Base-by-base conservation (phyloP, 2,329 filamentous ascomycete species). In the Monosporascus sp. region DNA sequence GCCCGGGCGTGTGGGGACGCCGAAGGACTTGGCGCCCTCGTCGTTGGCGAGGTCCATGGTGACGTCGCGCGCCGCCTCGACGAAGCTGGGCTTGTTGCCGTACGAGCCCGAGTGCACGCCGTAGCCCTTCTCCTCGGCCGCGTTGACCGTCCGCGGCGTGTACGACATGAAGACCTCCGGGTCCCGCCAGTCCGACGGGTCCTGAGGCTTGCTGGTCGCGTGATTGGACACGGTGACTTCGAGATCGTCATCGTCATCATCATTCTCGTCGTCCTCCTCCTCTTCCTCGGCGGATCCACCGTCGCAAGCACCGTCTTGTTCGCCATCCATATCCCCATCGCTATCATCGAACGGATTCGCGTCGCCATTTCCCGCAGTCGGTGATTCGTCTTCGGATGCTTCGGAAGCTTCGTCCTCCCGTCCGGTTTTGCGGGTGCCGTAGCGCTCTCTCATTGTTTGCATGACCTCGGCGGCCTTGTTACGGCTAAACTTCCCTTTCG, bases 151-250 rank as follows among this genome's bases (percentile, higher is more conserved):
- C 57, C 88, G 86, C 0, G 94, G 94, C 1, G 85, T 89, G 78
- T 99, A 99, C 9, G 90, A 89, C 91, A 99, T 97, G 84, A 95
- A 99, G 62, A 94, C 84, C 45, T 97, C 92, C 0, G 86, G 81
- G 68, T 97, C 92, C 66, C 89, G 85, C 80, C 85, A 96, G 46
- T 85, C 81, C 14, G 76, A 83, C 65, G 66, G 82, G 64, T 75
- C 81, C 48, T 59, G 54, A 55, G 57, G 57, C 49, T 70, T 84
- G 57, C 74, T 74, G 63, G 74, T 67, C 60, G 78, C 69, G 45
- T 81, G 74, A 65, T 85, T 84, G 16, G 85, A 84, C 60, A 93
- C 81, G 3, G 86, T 89, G 19, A 89, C 81, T 68, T 89, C 86
- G 35, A 91, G 74, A 14, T 87, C 86, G 35, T 86, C 86, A 52